Percentiles rank a stretch among this genome's conserved stretches.
phyloP scores from a whole-genome alignment of 108 stramenopile genomes.

The Fragilaria radians region DNA sequence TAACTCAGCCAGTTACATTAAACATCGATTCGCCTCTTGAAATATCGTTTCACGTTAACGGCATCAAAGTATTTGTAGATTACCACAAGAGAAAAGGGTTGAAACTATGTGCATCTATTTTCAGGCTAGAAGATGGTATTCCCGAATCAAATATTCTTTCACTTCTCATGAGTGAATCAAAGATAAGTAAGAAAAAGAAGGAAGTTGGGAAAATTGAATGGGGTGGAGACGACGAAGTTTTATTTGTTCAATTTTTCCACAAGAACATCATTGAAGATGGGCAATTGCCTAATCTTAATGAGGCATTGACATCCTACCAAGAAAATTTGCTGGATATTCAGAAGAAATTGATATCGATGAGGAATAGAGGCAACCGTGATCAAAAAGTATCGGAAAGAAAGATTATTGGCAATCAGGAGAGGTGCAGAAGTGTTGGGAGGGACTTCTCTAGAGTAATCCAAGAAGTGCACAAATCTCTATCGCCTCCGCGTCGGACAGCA shows the following conservation, averaged over 20 bases:
- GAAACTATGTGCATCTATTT: neutral
- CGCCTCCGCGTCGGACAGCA: neutral
- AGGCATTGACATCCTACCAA: neutral
- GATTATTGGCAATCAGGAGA: neutral
- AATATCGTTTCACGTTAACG: neutral
- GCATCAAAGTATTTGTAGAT: neutral
- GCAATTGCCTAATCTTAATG: neutral
- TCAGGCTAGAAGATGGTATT: neutral
- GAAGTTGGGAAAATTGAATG: neutral
- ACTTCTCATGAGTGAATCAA: neutral
- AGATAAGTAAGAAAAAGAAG: neutral
- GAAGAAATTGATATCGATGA: neutral
- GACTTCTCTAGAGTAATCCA: neutral
- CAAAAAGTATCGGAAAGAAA: neutral
- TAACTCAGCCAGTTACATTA: neutral
- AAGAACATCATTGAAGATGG: neutral
- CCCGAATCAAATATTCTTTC: neutral
- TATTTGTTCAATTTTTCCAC: neutral
- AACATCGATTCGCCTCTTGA: neutral
- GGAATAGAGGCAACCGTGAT: neutral
- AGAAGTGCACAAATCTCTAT: neutral
- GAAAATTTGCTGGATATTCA: neutral
- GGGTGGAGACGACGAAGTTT: neutral
- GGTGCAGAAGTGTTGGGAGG: neutral
- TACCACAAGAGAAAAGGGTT: neutral